Base-by-base conservation (phyloP, 2,329 filamentous ascomycete genomes). In the Cladosporium sp. region DNA sequence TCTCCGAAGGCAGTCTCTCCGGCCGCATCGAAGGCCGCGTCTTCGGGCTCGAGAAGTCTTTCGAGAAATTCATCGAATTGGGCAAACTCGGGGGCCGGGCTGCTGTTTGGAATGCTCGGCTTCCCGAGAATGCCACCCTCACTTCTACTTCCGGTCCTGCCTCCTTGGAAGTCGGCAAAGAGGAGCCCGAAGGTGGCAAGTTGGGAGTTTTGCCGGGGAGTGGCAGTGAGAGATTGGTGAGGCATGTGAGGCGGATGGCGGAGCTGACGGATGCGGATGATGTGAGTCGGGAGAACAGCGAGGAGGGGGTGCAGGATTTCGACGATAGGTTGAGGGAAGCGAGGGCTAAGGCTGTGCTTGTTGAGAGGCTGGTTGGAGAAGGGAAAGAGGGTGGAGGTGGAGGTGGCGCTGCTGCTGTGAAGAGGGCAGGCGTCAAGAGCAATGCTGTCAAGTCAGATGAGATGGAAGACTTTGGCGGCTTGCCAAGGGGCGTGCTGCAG, bases 11-110 rank as follows among this genome's bases (percentile, higher is more conserved):
- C 67, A 82, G 87, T 49, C 85, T 85, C 67, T 90, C 92, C 36
- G 95, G 95, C 47, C 88, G 89, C 66, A 88, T 92, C 70, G 95
- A 99, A 83, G 95, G 95, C 68, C 91, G 93, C 61, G 87, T 92
- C 24, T 92, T 98, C 75, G 95, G 94, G 0, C 87, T 98, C 51
- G 91, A 96, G 76, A 95, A 93, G 70, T 94, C 93, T 0, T 98
- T 95, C 73, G 92, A 97, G 73, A 98, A 97, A 80, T 97, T 96
- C 74, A 76, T 91, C 51, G 89, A 92, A 68, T 86, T 92, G 77
- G 94, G 94, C 2, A 85, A 85, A 66, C 79, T 98, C 36, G 90
- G 94, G 72, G 92, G 92, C 54, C 89, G 88, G 73, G 88, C 92
- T 15, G 80, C 91, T 28, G 84, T 98, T n/a, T 98, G 94, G 93